These are phyloP conservation scores for Pseudogymnoascus sp. DNA, from an alignment of 2,329 filamentous ascomycete species.

Conservation along the genomic window DNA sequence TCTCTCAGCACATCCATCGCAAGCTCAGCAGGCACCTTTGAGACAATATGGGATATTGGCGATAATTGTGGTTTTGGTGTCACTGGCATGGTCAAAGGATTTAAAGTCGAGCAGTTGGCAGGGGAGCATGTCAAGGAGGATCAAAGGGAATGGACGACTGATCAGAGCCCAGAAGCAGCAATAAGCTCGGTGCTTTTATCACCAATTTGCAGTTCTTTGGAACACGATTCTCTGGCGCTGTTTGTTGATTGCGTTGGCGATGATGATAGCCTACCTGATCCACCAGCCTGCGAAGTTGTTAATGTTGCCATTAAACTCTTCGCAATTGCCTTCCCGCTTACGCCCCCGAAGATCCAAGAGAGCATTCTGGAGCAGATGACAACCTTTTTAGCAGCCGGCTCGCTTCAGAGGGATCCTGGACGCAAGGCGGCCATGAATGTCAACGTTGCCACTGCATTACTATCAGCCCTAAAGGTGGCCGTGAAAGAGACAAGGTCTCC, in stretches of 20 bases:
- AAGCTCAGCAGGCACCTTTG: conserved; percentile 79
- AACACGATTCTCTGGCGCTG: conserved; percentile 79
- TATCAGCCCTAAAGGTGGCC: conserved; percentile 73
- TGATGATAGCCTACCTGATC: conserved; percentile 50
- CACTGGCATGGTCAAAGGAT: conserved; percentile 72
- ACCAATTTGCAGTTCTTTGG: conserved; percentile 73
- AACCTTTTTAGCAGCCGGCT: conserved; percentile 74
- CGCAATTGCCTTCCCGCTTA: conserved; percentile 80
- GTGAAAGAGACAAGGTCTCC: conserved; percentile 69
- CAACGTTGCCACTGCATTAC: conserved; percentile 75
- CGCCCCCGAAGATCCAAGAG: conserved; percentile 86
- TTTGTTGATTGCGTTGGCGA: conserved; percentile 51
- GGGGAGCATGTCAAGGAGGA: conserved; percentile 54
- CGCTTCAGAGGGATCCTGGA: conserved; percentile 75
- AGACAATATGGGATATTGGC: conserved; percentile 87
- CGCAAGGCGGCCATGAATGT: conserved; percentile 85
- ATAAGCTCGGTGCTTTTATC: conserved; percentile 55
- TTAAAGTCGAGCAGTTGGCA: conserved; percentile 60
- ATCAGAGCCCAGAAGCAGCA: conserved; percentile 51
- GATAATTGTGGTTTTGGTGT: conserved; percentile 95
- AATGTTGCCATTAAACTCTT: conserved; percentile 92
- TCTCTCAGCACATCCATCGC: conserved; percentile 87
- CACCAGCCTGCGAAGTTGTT: conserved; percentile 84
- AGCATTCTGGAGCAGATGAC: conserved; percentile 91
- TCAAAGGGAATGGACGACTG: conserved; percentile 41